phyloP scores from a whole-genome alignment of 2,329 filamentous ascomycete species.

The Chaetomium olivaceum region DNA sequence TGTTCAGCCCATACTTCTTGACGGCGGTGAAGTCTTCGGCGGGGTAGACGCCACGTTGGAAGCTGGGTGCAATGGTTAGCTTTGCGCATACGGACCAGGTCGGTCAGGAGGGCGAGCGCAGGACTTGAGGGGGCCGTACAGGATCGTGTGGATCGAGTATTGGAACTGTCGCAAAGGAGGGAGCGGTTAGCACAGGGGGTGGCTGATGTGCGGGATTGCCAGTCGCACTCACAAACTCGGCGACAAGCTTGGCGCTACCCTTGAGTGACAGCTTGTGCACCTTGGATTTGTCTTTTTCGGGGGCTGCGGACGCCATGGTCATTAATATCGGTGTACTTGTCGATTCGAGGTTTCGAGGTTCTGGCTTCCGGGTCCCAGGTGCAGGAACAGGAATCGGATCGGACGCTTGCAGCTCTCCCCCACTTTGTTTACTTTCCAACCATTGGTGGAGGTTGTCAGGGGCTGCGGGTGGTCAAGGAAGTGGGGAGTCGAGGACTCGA shows the following conservation, averaged over 20 bases:
- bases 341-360: no score
- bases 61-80: slow-evolving; percentile 53
- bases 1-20: slow-evolving; percentile 99
- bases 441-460: slow-evolving; percentile 9
- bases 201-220: not conserved
- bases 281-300: slow-evolving; percentile 73
- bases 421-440: slow-evolving; percentile 19
- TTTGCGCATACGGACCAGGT: not conserved
- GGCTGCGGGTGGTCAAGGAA: not conserved
- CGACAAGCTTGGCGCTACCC: slow-evolving; percentile 80
- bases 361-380: no score
- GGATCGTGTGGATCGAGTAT: slow-evolving; percentile 96
- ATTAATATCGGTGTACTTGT: not conserved
- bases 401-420: not conserved
- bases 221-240: slow-evolving; percentile 79
- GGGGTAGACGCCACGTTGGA: slow-evolving; percentile 83
- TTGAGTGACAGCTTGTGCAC: slow-evolving; percentile 92
- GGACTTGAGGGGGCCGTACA: slow-evolving; percentile 55
- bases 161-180: slow-evolving; percentile 64
- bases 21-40: slow-evolving; percentile 96
- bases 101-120: not conserved
- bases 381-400: not conserved
- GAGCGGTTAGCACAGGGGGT: not conserved
- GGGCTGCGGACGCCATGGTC: slow-evolving; percentile 21
- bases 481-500: not conserved